phyloP scores from a whole-genome alignment of 441 rosid species.

The Adansonia gregorii region DNA sequence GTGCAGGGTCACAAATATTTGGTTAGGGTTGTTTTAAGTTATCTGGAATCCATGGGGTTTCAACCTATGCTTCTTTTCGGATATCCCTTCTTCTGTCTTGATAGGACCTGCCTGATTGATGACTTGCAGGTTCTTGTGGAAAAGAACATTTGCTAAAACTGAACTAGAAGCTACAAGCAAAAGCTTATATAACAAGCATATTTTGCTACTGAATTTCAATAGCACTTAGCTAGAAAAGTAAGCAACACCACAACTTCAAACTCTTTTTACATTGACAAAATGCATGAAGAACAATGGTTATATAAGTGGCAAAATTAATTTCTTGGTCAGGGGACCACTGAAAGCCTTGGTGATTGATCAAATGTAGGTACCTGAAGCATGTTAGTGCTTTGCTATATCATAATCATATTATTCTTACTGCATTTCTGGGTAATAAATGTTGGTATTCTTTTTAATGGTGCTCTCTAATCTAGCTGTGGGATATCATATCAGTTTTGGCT shows the following conservation, averaged over 20 bases:
- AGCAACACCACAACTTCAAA: not conserved
- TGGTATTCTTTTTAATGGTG: slow-evolving; percentile 6
- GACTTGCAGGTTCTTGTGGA: slow-evolving; percentile 3
- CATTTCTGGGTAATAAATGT: slow-evolving; percentile 10
- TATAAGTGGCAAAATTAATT: not conserved
- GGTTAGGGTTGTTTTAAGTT: not conserved
- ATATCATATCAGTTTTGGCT: not conserved
- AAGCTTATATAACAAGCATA: not conserved
- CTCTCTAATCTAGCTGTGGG: not conserved
- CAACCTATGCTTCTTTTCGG: not conserved
- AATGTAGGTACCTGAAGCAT: not conserved
- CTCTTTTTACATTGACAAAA: not conserved
- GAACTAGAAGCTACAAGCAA: not conserved
- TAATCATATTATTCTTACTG: not conserved
- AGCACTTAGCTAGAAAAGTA: not conserved
- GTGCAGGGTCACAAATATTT: not conserved
- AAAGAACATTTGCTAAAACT: not conserved
- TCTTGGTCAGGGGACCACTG: not conserved
- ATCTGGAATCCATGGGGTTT: not conserved
- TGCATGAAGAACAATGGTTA: not conserved
- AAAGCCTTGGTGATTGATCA: not conserved
- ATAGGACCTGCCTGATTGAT: not conserved
- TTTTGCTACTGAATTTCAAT: not conserved
- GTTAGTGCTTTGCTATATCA: not conserved
- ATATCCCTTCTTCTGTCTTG: slow-evolving; percentile 11